Percentiles rank a stretch among this genome's conserved stretches.
phyloP scores from a whole-genome alignment of 1,284 basidiomycete species.

The Sanguinoderma infundibulare region DNA sequence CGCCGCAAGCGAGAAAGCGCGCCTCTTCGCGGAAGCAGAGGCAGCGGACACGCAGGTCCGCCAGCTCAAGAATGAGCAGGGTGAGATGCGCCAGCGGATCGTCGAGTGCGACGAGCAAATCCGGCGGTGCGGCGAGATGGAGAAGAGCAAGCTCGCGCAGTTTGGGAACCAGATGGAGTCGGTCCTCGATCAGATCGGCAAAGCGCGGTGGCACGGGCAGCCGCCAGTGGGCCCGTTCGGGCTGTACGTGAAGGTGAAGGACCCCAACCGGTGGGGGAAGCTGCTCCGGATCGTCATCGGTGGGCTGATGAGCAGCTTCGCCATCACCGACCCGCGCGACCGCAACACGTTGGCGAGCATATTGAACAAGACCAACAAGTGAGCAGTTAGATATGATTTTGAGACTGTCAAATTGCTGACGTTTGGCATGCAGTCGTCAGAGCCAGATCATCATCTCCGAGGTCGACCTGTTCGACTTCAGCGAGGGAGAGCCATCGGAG shows the following conservation, averaged over 20 bases:
- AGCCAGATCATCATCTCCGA: conserved; percentile 66
- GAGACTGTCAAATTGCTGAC: not conserved
- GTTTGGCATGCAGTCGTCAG: conserved; percentile 34
- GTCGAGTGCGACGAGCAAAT: conserved; percentile 51
- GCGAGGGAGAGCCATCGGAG: conserved; percentile 64
- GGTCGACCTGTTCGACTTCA: conserved; percentile 81
- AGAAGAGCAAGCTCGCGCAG: conserved; percentile 59
- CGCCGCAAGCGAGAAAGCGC: conserved; percentile 41
- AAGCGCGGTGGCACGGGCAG: conserved; percentile 66
- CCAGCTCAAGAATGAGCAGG: conserved; percentile 38
- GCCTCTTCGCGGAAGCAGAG: conserved; percentile 37
- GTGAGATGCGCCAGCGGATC: conserved; percentile 43
- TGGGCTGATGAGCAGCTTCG: conserved; percentile 71
- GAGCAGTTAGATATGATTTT: conserved; percentile 31
- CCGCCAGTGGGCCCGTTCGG: conserved; percentile 90
- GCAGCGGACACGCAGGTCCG: conserved; percentile 38
- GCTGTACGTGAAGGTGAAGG: conserved; percentile 75
- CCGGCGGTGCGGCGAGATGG: conserved; percentile 46
- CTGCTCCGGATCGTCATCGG: conserved; percentile 74
- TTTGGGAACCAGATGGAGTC: conserved; percentile 69
- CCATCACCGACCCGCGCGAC: conserved; percentile 79
- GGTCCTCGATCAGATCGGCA: conserved; percentile 63
- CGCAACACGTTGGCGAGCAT: conserved; percentile 63
- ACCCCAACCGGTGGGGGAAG: conserved; percentile 67
- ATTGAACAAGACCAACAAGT: conserved; percentile 63